Base-by-base conservation (phyloP, 352 stramenopile genomes). In the Phytophthora ohioensis region DNA sequence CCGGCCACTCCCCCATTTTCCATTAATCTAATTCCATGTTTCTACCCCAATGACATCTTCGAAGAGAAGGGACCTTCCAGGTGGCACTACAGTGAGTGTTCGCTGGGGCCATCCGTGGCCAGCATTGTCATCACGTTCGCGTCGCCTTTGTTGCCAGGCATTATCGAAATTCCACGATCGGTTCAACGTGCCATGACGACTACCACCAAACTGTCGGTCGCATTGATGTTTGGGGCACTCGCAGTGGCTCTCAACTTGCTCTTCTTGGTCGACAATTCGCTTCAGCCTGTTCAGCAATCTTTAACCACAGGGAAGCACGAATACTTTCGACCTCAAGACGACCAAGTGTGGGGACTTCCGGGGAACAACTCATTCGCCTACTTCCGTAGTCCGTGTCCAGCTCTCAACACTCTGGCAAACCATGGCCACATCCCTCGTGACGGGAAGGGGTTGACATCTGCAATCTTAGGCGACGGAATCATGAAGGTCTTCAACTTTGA, bases 401-500 rank as follows among this genome's bases (percentile, higher is more conserved):
- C 73, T 8, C 64, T 88, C 39, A 88, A 88, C 45, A 13, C 78
- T 13, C 55, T 88, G 47, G 75, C 80, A 8, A 88, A 88, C 67
- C 78, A 88, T 63, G 78, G 78, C 41, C 62, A 84, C 65, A 45
- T 88, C 27, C 75, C 78, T 21, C 76, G 78, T n/a, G 70, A 79
- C 47, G 78, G 78, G 38, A 83, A 79, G 52, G 42, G 35, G 6
- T 46, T 85, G 38, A 76, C 65, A 15, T 64, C 67, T 15, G 35
- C 63, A 4, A 58, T 88, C 43, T 51, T 90, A 5, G 74, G 85
- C 46, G 30, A 77, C 5, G 76, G 72, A 5, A 67, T 88, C 47
- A 78, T 79, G 52, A 71, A 79, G 13, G 80, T 90, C 35, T 88
- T 80, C 74, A 78, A 87, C 68, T 17, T 88, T 7, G 70, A 85